A percentile compares a stretch with the other conserved stretches of the same genome.
These are phyloP conservation scores for Kazachstania africana DNA, from an alignment of 805 yeast genomes.

Conservation along the genomic window DNA sequence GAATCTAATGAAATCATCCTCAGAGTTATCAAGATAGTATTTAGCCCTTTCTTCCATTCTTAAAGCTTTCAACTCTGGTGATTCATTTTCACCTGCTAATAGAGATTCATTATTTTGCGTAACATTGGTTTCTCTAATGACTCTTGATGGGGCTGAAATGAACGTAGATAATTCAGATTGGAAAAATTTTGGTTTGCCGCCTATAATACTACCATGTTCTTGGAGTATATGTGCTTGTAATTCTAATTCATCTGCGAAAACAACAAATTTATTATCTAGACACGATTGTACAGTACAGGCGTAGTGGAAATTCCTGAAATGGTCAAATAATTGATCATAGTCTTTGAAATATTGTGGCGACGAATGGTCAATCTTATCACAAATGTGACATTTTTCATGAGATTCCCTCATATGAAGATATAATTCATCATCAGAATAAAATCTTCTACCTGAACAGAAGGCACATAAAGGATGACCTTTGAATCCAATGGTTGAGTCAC, in stretches of 20 bases:
- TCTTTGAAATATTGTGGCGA: conserved; percentile 67
- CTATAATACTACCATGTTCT: conserved; percentile 43
- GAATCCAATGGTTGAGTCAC: conserved; percentile 39
- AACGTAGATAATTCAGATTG: conserved; percentile 59
- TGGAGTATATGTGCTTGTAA: conserved; percentile 77
- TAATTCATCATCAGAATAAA: conserved; percentile 83
- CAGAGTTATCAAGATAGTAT: conserved; percentile 54
- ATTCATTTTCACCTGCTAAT: conserved; percentile 9
- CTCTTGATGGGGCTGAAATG: conserved; percentile 24
- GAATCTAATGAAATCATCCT: conserved; percentile 37
- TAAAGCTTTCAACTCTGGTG: conserved; percentile 38
- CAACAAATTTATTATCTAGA: conserved; percentile 83
- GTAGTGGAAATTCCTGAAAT: conserved; percentile 64
- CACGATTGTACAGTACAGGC: conserved; percentile 70
- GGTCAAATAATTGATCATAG: conserved; percentile 63
- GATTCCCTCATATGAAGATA: conserved; percentile 66
- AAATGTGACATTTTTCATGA: conserved; percentile 85
- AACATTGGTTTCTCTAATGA: conserved; percentile 11
- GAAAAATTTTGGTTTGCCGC: conserved; percentile 29
- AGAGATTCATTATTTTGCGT: conserved; percentile 1
- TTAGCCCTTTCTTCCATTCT: conserved; percentile 79
- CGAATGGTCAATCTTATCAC: conserved; percentile 56
- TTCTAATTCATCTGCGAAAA: conserved; percentile 76
- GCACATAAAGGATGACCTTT: conserved; percentile 83
- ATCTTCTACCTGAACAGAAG: conserved; percentile 62